Base-by-base conservation (phyloP, 2,329 filamentous ascomycete genomes). In the Hymenoscyphus fructigenus region DNA sequence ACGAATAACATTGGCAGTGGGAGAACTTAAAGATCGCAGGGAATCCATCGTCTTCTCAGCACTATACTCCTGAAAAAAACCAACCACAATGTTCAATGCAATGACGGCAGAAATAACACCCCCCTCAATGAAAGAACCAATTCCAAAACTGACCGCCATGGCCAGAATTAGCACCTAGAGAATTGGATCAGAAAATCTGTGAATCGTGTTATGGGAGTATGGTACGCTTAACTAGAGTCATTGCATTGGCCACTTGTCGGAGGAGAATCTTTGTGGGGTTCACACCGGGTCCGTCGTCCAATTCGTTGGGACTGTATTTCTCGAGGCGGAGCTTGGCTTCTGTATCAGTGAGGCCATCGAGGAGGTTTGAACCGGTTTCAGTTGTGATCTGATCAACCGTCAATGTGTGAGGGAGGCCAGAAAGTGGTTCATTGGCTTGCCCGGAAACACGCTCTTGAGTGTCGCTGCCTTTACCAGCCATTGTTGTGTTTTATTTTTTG, bases 161-260 rank as follows among this genome's bases (percentile, higher is more conserved):
- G 82, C 85, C 62, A 84, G 78, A 61, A 85, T 83, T 60, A 88
- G 78, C 17, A 83, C 80, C 76, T 82, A 68, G 1, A 59, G n/a
- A 57, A 47, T 29, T 57, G 53, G 7, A 66, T 68, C 79, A 75
- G 59, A 83, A 72, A 61, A 65, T 61, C 44, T 61, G 47, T 28
- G 17, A 61, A 62, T 56, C 73, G 7, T 50, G 7, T 23, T 4
- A 4, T 23, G 44, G 44, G 44, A 23, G 20, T 50, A 50, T 50
- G 44, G 44, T 50, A 50, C 44, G 44, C 44, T 50, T 50, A 50
- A 75, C 88, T 76, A 91, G 75, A 69, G 85, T 90, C 84, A 91
- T 85, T 15, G 88, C 88, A 75, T 91, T 91, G 65, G 86, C 87
- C 61, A 91, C 79, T 73, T 91, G 88, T 36, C 83, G 81, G 59